A percentile compares a stretch with the other conserved stretches of the same genome.
These are phyloP conservation scores for Cicer bijugum DNA, from an alignment of 306 rosid species.

Conservation along the genomic window DNA sequence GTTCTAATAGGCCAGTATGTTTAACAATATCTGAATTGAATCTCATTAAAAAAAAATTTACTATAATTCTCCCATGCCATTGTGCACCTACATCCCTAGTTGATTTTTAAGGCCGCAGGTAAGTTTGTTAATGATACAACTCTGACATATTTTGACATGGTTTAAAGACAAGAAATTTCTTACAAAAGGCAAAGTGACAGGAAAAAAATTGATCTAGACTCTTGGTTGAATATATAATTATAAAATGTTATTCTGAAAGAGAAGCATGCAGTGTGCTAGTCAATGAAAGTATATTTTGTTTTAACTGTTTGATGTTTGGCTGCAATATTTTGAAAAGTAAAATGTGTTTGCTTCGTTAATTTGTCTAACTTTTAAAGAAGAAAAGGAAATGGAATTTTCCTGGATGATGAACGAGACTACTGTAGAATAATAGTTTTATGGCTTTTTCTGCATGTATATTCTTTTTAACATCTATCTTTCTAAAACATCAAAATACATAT, in stretches of 20 bases:
- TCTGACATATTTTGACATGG: not conserved
- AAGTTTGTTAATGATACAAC: not conserved
- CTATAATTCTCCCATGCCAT: no score
- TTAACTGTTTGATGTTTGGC: not conserved
- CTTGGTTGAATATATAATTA: slow-evolving; percentile 1
- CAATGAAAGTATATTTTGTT: slow-evolving; percentile 11
- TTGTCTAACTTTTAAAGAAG: slow-evolving; percentile 14
- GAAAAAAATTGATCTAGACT: not conserved
- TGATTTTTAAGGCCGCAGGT: not conserved
- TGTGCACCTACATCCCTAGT: no score
- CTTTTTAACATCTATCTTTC: not conserved
- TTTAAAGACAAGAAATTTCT: not conserved
- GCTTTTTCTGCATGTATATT: slow-evolving; percentile 1
- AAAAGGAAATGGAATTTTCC: slow-evolving; percentile 1
- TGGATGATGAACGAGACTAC: not conserved
- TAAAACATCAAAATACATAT: not conserved
- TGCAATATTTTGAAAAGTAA: slow-evolving; percentile 5
- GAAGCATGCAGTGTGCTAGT: not conserved
- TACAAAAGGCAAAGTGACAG: slow-evolving; percentile 10
- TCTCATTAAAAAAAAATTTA: no score
- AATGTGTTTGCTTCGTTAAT: not conserved
- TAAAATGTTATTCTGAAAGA: not conserved
- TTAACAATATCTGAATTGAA: no score
- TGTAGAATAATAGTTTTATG: slow-evolving; percentile 2
- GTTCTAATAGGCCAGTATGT: no score